Conservation (phyloP, 768 basidiomycete genomes). For the Lactifluus rugatus region DNA sequence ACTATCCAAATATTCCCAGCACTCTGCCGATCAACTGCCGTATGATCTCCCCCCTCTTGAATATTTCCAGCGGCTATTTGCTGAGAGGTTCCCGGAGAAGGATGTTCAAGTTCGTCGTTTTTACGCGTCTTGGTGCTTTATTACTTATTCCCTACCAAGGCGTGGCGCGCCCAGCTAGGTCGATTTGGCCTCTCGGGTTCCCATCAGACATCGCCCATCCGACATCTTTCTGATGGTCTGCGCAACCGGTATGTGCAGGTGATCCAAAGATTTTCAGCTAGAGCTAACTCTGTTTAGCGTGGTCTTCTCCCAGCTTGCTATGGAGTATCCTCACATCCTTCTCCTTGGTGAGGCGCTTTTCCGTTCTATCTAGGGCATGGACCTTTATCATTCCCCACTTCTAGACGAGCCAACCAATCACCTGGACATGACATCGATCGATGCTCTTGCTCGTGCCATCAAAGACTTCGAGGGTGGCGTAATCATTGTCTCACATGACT, state of each 20-base stretch:
- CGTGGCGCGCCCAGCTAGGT: slow-evolving; percentile 91
- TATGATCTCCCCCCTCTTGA: slow-evolving; percentile 88
- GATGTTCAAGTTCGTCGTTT: slow-evolving; percentile 48
- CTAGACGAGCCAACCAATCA: slow-evolving; percentile 93
- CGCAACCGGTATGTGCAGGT: slow-evolving; percentile 68
- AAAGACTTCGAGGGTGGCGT: slow-evolving; percentile 97
- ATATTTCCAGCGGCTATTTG: slow-evolving; percentile 80
- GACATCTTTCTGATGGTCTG: slow-evolving; percentile 89
- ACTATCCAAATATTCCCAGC: slow-evolving; percentile 97
- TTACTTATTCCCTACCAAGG: slow-evolving; percentile 34
- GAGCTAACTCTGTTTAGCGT: slow-evolving; percentile 41
- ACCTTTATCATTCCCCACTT: background rate
- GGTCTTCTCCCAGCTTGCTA: slow-evolving; percentile 90
- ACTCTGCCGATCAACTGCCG: slow-evolving; percentile 96
- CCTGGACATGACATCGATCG: slow-evolving; percentile 96
- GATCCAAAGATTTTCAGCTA: background rate
- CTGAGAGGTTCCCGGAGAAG: slow-evolving; percentile 85
- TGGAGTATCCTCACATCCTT: slow-evolving; percentile 96
- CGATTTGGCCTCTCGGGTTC: slow-evolving; percentile 91
- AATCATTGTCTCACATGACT: slow-evolving; percentile 99
- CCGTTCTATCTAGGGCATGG: background rate
- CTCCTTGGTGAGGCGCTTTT: slow-evolving; percentile 50
- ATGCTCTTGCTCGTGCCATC: slow-evolving; percentile 90
- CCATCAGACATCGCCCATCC: slow-evolving; percentile 92
- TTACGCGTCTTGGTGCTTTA: background rate